These are phyloP conservation scores for Naganishia cerealis DNA, from an alignment of 1,284 basidiomycete species.

Conservation along the genomic window DNA sequence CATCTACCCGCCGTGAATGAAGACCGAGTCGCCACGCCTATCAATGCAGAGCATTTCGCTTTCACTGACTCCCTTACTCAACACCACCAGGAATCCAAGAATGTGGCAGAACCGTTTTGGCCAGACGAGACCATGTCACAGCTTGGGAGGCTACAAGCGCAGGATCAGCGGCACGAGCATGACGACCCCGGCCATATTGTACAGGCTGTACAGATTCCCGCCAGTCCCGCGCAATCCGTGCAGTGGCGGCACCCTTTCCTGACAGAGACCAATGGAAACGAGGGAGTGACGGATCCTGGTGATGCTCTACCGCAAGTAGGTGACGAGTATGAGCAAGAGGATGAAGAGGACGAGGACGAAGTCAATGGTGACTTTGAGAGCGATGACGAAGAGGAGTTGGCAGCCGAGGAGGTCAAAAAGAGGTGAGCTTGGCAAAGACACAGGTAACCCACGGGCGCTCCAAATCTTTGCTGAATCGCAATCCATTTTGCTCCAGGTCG, in stretches of 20 bases:
- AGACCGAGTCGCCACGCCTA: constrained; percentile 17
- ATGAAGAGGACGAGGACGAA: constrained; percentile 45
- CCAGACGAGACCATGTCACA: constrained; percentile 4
- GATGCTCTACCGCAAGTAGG: constrained; percentile 40
- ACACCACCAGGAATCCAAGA: background rate
- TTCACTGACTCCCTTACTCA: background rate
- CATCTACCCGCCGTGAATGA: constrained; percentile 12
- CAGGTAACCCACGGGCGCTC: background rate
- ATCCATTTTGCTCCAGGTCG: constrained; percentile 20
- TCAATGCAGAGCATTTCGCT: constrained; percentile 16
- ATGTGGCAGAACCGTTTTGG: background rate
- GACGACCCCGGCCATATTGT: constrained; percentile 21
- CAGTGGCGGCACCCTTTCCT: constrained; percentile 11
- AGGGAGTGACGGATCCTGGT: constrained; percentile 32
- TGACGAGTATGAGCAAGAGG: constrained; percentile 41
- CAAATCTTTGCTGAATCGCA: background rate
- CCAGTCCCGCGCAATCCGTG: constrained; percentile 28
- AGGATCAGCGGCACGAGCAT: constrained; percentile 12
- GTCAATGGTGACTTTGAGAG: constrained; percentile 48
- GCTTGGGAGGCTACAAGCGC: constrained; percentile 16
- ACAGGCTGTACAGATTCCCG: constrained; percentile 35
- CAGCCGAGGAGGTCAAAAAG: constrained; percentile 21
- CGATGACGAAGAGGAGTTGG: constrained; percentile 44
- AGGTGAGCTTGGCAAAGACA: constrained; percentile 3
- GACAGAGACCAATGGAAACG: constrained; percentile 32